Base-by-base conservation (phyloP, 2,329 filamentous ascomycete species). In the Cadophora luteo-olivacea region DNA sequence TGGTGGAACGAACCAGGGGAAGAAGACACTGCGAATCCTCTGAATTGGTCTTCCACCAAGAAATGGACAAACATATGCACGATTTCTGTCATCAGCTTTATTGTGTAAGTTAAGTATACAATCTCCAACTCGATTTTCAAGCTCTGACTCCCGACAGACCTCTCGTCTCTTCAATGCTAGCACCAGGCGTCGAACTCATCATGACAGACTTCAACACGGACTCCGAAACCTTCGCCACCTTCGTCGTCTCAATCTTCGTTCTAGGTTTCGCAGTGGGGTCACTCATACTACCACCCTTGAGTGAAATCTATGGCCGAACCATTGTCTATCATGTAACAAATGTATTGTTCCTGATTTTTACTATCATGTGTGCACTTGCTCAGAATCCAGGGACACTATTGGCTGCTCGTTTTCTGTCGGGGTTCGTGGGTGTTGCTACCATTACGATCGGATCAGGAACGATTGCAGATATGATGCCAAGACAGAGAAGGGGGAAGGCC, bases 261-360 rank as follows among this genome's bases (percentile, higher is more conserved):
- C 80, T 91, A 0, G 89, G 90, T 25, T 87, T 87, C 68, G 87
- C 85, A 1, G 84, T 86, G 33, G 89, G 88, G 0, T 88, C 89
- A 0, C 77, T 90, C 58, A 54, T 90, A 4, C 83, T 87, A 65
- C 87, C 86, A 0, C 89, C 89, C 0, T 68, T 90, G 7, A 87
- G 84, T 8, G 89, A 91, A 75, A 76, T 88, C 5, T 88, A 86
- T 72, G 87, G 87, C 29, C 84, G 87, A 0, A 77, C 81, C 6
- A 73, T 80, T 12, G 75, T 89, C 54, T 81, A 89, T 72, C 84
- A 87, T 75, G 77, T 73, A 5, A 82, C 81, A 25, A 86, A 84
- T 73, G 84, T 83, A 79, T 79, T 85, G 29, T 78, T 86, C 33
- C 80, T 84, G 2, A 83, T 84, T 58, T 74, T 73, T 52, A 76